Base-by-base conservation (phyloP, 129 eudicot genomes). In the Erigeron canadensis region DNA sequence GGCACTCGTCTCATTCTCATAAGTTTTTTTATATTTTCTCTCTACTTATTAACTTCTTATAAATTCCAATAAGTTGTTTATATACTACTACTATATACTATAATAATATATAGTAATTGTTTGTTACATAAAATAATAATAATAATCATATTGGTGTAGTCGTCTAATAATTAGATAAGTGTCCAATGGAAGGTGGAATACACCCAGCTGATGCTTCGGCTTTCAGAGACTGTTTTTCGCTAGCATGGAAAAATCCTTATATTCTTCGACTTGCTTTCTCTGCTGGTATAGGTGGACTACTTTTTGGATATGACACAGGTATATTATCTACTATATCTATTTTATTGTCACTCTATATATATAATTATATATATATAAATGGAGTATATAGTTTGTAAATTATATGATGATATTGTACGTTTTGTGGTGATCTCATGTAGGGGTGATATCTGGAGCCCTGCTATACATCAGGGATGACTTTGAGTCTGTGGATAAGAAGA, bases 261-360 rank as follows among this genome's bases (percentile, higher is more conserved):
- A 81, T 86, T 65, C 87, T 89, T 21, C 89, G 92, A 46, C 86
- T 89, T 48, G 92, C 92, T 73, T 86, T 89, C 75, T 86, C 92
- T 63, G 96, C 89, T 67, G 96, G 96, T 60, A 86, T 89, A 11
- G 96, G 96, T 69, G 96, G 96, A 61, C 86, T 89, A 41, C 88
- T 89, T 55, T 89, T 89, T 53, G 96, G 92, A 18, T 86, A 89
- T 10, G 96, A 89, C 39, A 89, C 96, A 43, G 92, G 92, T 86
- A 19, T 50, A 63, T 34, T 18, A 22, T n/a, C 10, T 23, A 55
- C 16, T 19, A 3, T 10, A 46, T 22, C 40, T 22, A 15, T 46
- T 46, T 55, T n/a, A n/a, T n/a, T n/a, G n/a, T n/a, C 48, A 39
- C 43, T 65, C 64, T 48, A 8, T 70, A 4, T 15, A 1, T n/a